Conservation (phyloP, 768 basidiomycete genomes). For the Russula compacta region DNA sequence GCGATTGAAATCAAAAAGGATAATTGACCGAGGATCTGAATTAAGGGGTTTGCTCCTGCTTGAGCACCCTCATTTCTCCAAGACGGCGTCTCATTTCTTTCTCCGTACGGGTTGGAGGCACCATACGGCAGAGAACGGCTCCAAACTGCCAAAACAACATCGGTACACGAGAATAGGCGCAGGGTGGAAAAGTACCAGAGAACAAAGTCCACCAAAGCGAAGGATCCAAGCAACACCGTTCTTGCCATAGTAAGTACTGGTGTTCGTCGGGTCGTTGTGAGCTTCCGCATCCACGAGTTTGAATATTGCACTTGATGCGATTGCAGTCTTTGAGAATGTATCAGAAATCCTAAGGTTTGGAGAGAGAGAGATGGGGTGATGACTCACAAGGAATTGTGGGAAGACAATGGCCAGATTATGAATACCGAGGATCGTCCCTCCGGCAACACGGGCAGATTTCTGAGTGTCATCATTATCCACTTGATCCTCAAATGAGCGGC, state of each 20-base stretch:
- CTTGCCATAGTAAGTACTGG: constrained; percentile 64
- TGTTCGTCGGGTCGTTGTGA: constrained; percentile 36
- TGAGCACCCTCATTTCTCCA: constrained; percentile 68
- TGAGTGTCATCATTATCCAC: constrained; percentile 26
- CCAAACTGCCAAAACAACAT: constrained; percentile 37
- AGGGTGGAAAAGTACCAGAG: constrained; percentile 38
- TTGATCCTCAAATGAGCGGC: constrained; percentile 47
- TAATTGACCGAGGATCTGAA: constrained; percentile 27
- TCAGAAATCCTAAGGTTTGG: background rate
- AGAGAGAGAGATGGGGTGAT: background rate
- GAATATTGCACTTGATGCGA: constrained; percentile 85
- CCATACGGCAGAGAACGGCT: constrained; percentile 68
- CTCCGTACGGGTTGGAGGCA: constrained; percentile 86
- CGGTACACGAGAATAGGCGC: background rate
- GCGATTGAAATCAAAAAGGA: background rate
- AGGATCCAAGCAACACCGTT: constrained; percentile 92
- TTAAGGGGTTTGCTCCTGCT: constrained; percentile 48
- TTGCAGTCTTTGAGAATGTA: constrained; percentile 49
- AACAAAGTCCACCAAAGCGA: constrained; percentile 83
- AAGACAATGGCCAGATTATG: constrained; percentile 94
- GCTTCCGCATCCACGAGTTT: constrained; percentile 57
- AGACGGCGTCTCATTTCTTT: constrained; percentile 79
- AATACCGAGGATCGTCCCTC: constrained; percentile 88
- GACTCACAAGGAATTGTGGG: constrained; percentile 84
- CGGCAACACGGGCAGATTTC: constrained; percentile 49